Evolutionary conservation across 208 protist species (phyloP).

Genomic region (Naegleria gruberi): DNA sequence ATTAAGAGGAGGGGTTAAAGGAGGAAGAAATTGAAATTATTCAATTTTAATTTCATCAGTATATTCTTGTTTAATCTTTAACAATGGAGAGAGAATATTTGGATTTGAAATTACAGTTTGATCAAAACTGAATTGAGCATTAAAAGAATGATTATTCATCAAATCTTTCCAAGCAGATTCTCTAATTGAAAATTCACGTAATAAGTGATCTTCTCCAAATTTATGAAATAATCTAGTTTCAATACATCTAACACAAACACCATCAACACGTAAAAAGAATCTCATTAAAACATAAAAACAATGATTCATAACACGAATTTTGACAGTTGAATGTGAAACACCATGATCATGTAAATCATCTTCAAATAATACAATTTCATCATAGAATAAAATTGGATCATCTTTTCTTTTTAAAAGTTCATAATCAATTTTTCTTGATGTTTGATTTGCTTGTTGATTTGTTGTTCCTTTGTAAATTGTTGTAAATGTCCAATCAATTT

Average conservation of each 20-base stretch:
- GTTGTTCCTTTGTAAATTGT: slow-evolving; percentile 15
- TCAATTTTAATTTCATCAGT: background rate
- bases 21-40: no score
- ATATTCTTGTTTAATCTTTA: background rate
- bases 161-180: slow-evolving; percentile 11
- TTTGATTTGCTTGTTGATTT: background rate
- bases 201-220: slow-evolving; percentile 26
- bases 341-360: slow-evolving; percentile 56
- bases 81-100: background rate
- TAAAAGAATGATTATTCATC: background rate
- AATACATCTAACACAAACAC: slow-evolving; percentile 34
- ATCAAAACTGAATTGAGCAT: background rate
- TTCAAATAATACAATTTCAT: slow-evolving; percentile 49
- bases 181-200: slow-evolving; percentile 23
- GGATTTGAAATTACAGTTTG: background rate
- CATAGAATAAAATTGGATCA: slow-evolving; percentile 46
- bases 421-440: slow-evolving; percentile 37
- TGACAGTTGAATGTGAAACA: background rate
- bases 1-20: no score
- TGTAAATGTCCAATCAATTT: slow-evolving; percentile 24
- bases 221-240: slow-evolving; percentile 44
- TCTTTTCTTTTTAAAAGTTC: slow-evolving; percentile 38
- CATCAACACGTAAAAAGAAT: slow-evolving; percentile 48
- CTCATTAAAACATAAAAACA: slow-evolving; percentile 43
- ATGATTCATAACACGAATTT: slow-evolving; percentile 42